Evolutionary conservation across 371 early-diverging fungal genomes (phyloP), one percentile per base, ranked within the genome.

Genomic region (Parasitella parasitica): DNA sequence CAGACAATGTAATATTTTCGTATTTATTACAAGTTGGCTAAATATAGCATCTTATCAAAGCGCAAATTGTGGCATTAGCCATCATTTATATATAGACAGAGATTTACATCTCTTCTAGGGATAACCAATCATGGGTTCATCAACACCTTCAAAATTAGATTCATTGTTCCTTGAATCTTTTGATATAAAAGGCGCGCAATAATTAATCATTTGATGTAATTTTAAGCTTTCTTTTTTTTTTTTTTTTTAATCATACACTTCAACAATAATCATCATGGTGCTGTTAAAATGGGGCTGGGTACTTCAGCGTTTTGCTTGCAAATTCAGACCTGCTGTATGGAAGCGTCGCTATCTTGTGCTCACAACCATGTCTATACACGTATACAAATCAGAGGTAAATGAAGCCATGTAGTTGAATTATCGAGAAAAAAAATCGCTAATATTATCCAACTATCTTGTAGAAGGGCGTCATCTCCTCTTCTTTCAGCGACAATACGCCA

Each of bases 231-330:
- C n/a, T n/a, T n/a, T n/a, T n/a, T n/a, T n/a, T n/a, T n/a, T n/a
- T n/a, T n/a, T n/a, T n/a, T 43, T 43, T 43, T 3, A 9, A 43
- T 43, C 20, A 9, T 20, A 41, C 3, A 41, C 20, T 4, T n/a
- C 16, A 2, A 18, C 16, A 8, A 18, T 6, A 41, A 18, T 1
- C 3, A 58, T 12, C 11, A 59, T 59, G 52, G 39, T 26, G n/a
- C 2, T 59, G 13, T 51, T 59, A 16, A 59, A 37, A 28, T 59
- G 59, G 59, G 59, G 59, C 4, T 59, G 59, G 59, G 51, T 59
- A 1, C 39, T 51, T 20, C 50, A 59, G 30, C 36, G 51, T 7
- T 28, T 28, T 18, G 22, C 18, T n/a, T 59, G 27, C 7, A 59
- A 13, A 30, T 50, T 51, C 37, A 38, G 50, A 30, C 50, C 50